Base-by-base conservation (phyloP, 2,329 filamentous ascomycete genomes). In the Shiraia sp. region DNA sequence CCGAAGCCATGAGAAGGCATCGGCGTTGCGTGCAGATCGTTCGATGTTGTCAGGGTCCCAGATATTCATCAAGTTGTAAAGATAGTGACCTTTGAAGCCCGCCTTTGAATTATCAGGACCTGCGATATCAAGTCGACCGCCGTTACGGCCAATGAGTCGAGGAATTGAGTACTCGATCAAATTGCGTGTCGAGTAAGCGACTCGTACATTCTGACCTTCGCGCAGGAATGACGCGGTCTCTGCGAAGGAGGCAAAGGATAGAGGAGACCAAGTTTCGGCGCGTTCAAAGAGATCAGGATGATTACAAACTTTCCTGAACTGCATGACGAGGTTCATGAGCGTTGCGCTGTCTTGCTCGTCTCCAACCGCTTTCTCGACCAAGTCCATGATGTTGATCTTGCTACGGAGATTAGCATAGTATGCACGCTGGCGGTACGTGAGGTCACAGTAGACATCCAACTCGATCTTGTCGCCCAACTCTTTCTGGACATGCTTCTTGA, bases 401-500 rank as follows among this genome's bases (percentile, higher is more conserved):
- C 96, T 96, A 36, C 93, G 85, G 31, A 99, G 76, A 59, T 90
- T 96, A 57, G 84, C 81, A 72, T 99, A 99, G 73, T 95, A 90
- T 12, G 91, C 91, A 23, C 93, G 85, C 70, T 99, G 93, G 55
- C 93, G 86, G 71, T 97, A 97, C 0, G 93, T 97, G 50, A 99
- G 82, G 59, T 99, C 87, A 69, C 93, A 99, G 80, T 92, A 97
- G 45, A 99, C 82, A 61, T 99, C 93, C 49, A 90, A 77, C 71
- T 99, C 93, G 45, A 97, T 95, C 83, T 99, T 99, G 81, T 99
- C 93, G 32, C 93, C 93, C 34, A 99, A 83, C 70, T 99, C 93
- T 71, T 97, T 96, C 70, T 99, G 93, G 35, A 99, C 93, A 69
- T 99, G 92, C 76, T 97, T 97, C 83, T 99, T 99, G 72, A 99